Conservation (phyloP, 2,329 filamentous ascomycete species). For the Xylariaceae sp. region DNA sequence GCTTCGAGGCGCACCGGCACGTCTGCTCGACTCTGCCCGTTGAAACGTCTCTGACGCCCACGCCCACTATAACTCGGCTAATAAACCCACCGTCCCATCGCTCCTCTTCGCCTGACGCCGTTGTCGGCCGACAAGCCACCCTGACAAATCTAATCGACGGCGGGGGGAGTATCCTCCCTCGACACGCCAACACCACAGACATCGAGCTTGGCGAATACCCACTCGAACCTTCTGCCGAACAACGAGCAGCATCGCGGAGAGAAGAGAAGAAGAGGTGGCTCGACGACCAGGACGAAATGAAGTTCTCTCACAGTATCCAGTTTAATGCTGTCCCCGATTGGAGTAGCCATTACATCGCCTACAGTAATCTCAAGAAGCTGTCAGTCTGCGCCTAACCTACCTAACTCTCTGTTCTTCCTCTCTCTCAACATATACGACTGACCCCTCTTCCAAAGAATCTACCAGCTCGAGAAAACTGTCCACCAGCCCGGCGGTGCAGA, state of each 20-base stretch:
- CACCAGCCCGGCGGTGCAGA: constrained; percentile 62
- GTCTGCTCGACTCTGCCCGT: background rate
- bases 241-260: constrained; percentile 42
- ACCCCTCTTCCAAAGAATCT: constrained; percentile 60
- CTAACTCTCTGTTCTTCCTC: background rate
- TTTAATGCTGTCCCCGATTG: constrained; percentile 99
- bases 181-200: constrained; percentile 23
- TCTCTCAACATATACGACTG: background rate
- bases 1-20: background rate
- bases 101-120: constrained; percentile 30
- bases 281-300: constrained; percentile 81
- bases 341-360: constrained; percentile 96
- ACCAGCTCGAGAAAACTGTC: constrained; percentile 82
- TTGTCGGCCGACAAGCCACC: constrained; percentile 22
- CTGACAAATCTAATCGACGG: constrained; percentile 23
- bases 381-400: constrained; percentile 41
- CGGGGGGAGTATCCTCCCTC: constrained; percentile 25
- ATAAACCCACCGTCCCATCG: constrained; percentile 20
- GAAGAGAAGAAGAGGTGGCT: constrained; percentile 64
- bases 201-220: background rate
- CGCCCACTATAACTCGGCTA: constrained; percentile 22
- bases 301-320: constrained; percentile 99
- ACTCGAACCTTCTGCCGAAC: constrained; percentile 11
- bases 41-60: constrained; percentile 13
- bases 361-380: constrained; percentile 99